Base-by-base conservation (phyloP, 352 stramenopile genomes). In the Phytophthora chlamydospora region DNA sequence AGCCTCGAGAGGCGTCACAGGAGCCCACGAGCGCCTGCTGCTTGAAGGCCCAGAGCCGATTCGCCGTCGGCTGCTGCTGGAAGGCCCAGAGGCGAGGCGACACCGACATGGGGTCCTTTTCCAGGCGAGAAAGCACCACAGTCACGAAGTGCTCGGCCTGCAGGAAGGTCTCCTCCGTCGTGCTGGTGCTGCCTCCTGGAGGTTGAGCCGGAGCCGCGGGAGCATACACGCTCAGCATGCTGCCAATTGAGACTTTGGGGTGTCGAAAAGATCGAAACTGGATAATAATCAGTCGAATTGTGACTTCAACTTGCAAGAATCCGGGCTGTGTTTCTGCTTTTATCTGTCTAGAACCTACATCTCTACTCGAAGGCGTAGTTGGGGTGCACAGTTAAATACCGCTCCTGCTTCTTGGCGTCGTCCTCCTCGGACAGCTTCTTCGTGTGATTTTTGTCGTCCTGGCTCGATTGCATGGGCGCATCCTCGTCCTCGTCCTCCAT, bases 361-460 rank as follows among this genome's bases (percentile, higher is more conserved):
- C 27, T 58, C 35, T 71, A 75, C 50, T 93, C 81, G 46, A 95
- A 78, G 39, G 84, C 83, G 54, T 90, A 90, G 68, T 90, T 91
- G 7, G 83, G 85, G 50, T 93, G 88, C 36, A 91, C 71, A 40
- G 79, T 93, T 73, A 93, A 71, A 81, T 85, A 90, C 35, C 75
- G 83, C 57, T 83, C 58, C 56, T 95, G 81, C 46, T 87, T 87
- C 60, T 68, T 76, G 32, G 60, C 66, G 24, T 90, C 82, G 16
- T 88, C 50, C 36, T 83, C 44, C 19, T 78, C 74, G 4, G 80
- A 74, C 24, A 85, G 46, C 58, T 77, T 76, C 47, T 64, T 73
- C 27, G 62, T 62, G 24, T 50, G 44, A 45, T 67, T 55, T 24
- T 78, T 58, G 5, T 48, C 36, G 24, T 66, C 56, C 16, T 58